Conservation (phyloP, 2,329 filamentous ascomycete genomes). For the Colletotrichum australisinense region DNA sequence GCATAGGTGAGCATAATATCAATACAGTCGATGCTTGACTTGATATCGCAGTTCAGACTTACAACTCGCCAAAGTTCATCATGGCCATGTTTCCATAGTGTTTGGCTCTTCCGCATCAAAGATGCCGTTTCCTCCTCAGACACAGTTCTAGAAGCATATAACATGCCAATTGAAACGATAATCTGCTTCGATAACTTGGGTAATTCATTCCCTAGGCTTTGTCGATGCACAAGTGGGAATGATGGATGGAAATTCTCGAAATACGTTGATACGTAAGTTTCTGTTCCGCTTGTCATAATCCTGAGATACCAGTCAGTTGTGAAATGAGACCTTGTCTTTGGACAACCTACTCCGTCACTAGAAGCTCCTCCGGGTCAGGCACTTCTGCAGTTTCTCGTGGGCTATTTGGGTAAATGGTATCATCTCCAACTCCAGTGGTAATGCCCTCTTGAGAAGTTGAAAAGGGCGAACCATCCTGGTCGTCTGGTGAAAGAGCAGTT, state of each 20-base stretch:
- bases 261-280: slow-evolving; percentile 36
- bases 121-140: slow-evolving; percentile 21
- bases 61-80: slow-evolving; percentile 32
- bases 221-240: slow-evolving; percentile 38
- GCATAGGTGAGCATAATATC: background rate
- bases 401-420: background rate
- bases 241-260: slow-evolving; percentile 40
- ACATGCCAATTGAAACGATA: slow-evolving; percentile 37
- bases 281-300: background rate
- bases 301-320: background rate
- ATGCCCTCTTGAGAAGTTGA: background rate
- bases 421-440: background rate
- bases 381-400: background rate
- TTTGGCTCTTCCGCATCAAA: slow-evolving; percentile 31
- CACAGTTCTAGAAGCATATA: slow-evolving; percentile 34
- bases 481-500: background rate
- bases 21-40: background rate
- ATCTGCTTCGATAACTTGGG: slow-evolving; percentile 31
- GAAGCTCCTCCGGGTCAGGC: background rate
- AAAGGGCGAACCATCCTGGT: background rate
- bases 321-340: background rate
- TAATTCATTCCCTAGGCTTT: slow-evolving; percentile 29
- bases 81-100: slow-evolving; percentile 36
- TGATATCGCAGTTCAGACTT: background rate
- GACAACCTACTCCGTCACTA: background rate